These are phyloP conservation scores for Solanum hybrid DNA, from an alignment of 305 asterid species.

Conservation along the genomic window DNA sequence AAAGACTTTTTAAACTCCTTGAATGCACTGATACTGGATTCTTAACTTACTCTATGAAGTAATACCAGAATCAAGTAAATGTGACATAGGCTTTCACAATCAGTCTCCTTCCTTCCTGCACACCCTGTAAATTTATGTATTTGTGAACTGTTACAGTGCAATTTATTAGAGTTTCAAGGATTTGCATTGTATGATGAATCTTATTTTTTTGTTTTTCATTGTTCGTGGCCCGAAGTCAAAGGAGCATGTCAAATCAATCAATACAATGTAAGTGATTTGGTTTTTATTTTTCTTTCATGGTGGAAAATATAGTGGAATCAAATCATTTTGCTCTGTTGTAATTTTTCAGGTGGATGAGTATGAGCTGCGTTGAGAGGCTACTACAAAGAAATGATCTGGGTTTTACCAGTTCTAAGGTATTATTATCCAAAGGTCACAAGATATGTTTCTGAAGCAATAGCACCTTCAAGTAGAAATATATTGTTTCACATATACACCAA, in stretches of 20 bases:
- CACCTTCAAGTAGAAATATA: background rate
- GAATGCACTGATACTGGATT: background rate
- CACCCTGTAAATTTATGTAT: background rate
- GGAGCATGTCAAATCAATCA: slow-evolving; percentile 48
- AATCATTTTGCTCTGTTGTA: background rate
- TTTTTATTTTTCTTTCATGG: background rate
- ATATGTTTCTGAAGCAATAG: background rate
- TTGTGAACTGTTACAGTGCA: background rate
- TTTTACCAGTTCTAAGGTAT: slow-evolving; percentile 52
- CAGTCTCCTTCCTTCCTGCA: background rate
- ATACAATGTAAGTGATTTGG: slow-evolving; percentile 52
- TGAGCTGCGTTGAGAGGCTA: slow-evolving; percentile 38
- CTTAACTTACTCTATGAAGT: background rate
- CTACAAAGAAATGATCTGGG: slow-evolving; percentile 26
- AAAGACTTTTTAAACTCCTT: background rate
- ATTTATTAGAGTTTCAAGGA: background rate
- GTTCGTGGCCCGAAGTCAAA: slow-evolving; percentile 29
- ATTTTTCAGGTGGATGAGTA: slow-evolving; percentile 71
- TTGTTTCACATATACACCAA: background rate
- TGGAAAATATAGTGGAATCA: background rate
- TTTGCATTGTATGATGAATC: background rate
- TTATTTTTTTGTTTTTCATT: slow-evolving; percentile 12
- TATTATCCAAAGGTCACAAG: background rate
- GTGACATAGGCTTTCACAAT: background rate
- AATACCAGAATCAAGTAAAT: background rate